Base-by-base conservation (phyloP, 768 basidiomycete genomes). In the Lentinula raphanica region DNA sequence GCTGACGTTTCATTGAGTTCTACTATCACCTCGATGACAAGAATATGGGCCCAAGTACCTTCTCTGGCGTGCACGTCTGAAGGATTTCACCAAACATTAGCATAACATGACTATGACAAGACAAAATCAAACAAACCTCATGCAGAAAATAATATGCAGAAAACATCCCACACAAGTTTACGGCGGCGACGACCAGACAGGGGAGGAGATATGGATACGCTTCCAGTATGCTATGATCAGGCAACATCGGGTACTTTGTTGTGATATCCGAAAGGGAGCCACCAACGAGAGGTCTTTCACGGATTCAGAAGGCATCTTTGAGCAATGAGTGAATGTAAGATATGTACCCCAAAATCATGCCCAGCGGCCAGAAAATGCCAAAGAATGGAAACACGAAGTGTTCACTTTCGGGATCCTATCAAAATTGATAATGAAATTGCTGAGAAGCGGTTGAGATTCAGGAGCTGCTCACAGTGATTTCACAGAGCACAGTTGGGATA, bases 151-250 rank as follows among this genome's bases (percentile, higher is more conserved):
- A 65, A 61, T 71, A 80, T 0, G 80, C 79, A 13, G 80, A 67
- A 7, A 69, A 17, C 12, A 77, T 66, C 0, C 79, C 79, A 5
- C 69, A 25, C 9, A 80, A 44, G 17, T 80, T 76, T 17, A 82
- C 63, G 3, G 67, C 49, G 13, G 74, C 74, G 28, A 82, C 70
- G 21, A 81, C 68, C 38, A 83, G 69, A 58, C 84, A 85, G 1
- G 87, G 86, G 5, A 87, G 72, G 55, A 87, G 78, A 64, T 87
- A 88, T 6, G 85, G 86, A 65, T 79, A 78, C 25, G 66, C 60
- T 49, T 68, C 69, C 59, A 83, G 76, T 58, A 86, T 73, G 27
- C 69, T 58, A 31, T 62, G 66, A 54, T 73, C 70, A 56, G 85
- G 82, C 5, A 77, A 59, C 2, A 59, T 51, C 1, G 83, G 79